A percentile compares a stretch with the other conserved stretches of the same genome.
Conservation (phyloP, 441 rosid species). For the Gossypium trilobum region DNA sequence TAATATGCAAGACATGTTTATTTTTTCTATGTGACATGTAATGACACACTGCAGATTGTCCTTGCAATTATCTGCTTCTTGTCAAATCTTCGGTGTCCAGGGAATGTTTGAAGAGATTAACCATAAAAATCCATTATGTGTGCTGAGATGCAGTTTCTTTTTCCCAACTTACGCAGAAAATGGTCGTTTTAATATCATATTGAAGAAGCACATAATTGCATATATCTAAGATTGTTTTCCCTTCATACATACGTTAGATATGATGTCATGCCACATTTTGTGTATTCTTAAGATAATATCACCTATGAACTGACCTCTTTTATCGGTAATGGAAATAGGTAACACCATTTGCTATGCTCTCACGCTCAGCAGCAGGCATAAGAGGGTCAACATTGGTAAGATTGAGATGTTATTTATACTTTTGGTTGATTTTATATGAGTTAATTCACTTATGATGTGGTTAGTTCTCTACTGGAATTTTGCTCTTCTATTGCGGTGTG, state of each 20-base stretch:
- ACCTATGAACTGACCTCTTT: not conserved
- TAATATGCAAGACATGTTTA: not conserved
- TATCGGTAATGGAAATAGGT: conserved; percentile 39
- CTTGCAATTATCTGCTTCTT: not conserved
- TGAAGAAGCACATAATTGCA: not conserved
- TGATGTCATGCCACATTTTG: not conserved
- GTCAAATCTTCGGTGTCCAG: not conserved
- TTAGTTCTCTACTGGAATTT: not conserved
- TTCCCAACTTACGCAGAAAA: not conserved
- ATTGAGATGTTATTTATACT: conserved; percentile 1
- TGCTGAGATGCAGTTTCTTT: not conserved
- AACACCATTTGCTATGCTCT: conserved; percentile 91
- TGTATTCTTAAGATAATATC: not conserved
- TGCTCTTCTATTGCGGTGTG: not conserved
- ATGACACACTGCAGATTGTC: not conserved
- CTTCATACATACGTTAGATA: not conserved
- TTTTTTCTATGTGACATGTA: not conserved
- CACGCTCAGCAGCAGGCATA: conserved; percentile 87
- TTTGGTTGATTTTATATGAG: not conserved
- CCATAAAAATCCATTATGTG: not conserved
- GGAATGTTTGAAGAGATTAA: not conserved
- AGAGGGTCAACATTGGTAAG: conserved; percentile 87
- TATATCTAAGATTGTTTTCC: not conserved
- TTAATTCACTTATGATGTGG: not conserved
- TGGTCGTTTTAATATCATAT: not conserved